Evolutionary conservation across 768 basidiomycete species (phyloP).

Genomic region (Trametes elegans): DNA sequence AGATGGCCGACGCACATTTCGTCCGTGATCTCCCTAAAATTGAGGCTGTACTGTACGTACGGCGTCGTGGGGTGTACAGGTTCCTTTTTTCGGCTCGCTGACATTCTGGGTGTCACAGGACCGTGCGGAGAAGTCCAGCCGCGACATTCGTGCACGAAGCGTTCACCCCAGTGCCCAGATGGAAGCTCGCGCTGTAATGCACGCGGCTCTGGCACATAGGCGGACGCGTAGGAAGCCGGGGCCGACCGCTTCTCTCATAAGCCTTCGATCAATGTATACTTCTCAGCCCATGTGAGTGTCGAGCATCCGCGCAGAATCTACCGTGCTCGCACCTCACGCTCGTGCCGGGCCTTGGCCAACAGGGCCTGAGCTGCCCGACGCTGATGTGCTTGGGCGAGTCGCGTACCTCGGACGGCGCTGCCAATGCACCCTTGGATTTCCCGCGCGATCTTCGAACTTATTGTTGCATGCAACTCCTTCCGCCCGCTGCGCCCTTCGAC

Average conservation of each 20-base stretch:
- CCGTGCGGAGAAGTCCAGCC: too few species aligned
- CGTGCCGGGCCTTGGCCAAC: background rate
- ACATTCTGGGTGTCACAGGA: too few species aligned
- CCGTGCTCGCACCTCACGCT: background rate
- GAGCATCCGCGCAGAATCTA: background rate
- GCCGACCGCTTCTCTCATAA: background rate
- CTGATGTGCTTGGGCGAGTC: background rate
- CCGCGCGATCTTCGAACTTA: background rate
- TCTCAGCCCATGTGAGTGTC: background rate
- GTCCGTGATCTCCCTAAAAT: background rate
- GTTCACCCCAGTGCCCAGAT: too few species aligned
- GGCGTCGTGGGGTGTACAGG: background rate
- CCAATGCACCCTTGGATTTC: background rate
- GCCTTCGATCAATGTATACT: background rate
- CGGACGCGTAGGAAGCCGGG: background rate
- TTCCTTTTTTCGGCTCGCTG: too few species aligned
- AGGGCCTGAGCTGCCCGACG: background rate
- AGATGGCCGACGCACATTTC: background rate
- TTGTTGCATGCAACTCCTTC: slow-evolving; percentile 3
- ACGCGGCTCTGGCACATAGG: too few species aligned
- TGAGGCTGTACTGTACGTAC: background rate
- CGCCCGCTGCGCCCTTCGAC: background rate
- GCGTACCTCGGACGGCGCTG: background rate
- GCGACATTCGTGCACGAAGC: too few species aligned
- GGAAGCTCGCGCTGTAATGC: too few species aligned